Base-by-base conservation (phyloP, 768 basidiomycete species). In the Leccinum boreale region DNA sequence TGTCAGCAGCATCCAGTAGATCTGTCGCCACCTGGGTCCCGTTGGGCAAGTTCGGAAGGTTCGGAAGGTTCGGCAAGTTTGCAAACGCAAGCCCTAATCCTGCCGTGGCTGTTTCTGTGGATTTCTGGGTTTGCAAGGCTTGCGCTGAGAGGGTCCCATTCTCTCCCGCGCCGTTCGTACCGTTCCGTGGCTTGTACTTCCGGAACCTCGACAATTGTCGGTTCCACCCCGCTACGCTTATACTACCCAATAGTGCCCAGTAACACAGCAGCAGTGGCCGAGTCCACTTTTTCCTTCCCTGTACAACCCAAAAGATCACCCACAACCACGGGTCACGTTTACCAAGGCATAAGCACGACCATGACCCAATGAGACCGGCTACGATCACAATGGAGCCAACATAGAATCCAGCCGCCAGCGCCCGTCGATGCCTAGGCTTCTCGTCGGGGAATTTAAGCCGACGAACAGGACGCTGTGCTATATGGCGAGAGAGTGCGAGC, bases 171-270 rank as follows among this genome's bases (percentile, higher is more conserved):
- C 68, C 68, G 57, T 53, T 62, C 47, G 65, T 59, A 52, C 65
- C 58, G 59, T 76, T 78, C 62, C 84, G 73, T 15, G 81, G 76
- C 51, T 89, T 77, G 66, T 86, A 87, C 61, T 84, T 79, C 57
- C 93, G 78, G 1, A 88, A 85, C 58, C 94, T 79, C 5, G 86
- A 87, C 50, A 98, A 74, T 71, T 97, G 95, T 51, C 94, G 80
- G 70, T 86, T 94, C 97, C 97, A 98, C 0, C 92, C 95, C 8
- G 89, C 94, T 23, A 98, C 91, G 57, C 93, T 95, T 56, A 96
- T 78, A 61, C 79, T 81, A 6, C 88, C 90, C 28, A 96, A 72
- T 4, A 82, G 73, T 7, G 78, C 89, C 97, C 97, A 99, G 70
- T 97, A 98, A 4, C 77, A 81, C 50, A 97, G 74, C 46, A 99